A percentile compares a stretch with the other conserved stretches of the same genome.
Evolutionary conservation across 352 stramenopile genomes (phyloP).

Genomic region (Phytophthora niederhauseri): DNA sequence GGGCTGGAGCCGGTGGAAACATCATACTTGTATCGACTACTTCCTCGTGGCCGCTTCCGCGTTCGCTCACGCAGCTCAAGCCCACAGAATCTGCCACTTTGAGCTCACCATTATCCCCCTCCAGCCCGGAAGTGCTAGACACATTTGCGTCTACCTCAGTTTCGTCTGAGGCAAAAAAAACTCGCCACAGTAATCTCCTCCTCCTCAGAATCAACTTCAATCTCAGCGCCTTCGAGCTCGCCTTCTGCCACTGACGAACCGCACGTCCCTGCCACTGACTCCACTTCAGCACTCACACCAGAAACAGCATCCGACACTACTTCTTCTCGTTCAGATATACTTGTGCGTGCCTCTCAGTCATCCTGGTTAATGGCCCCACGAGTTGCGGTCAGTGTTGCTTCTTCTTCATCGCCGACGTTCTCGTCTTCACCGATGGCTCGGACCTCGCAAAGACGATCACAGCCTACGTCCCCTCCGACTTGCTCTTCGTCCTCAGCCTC

Average conservation of each 20-base stretch:
- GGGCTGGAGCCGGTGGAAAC: no score
- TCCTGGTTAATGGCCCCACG: no score
- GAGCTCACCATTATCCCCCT: not conserved
- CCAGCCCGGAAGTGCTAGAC: not conserved
- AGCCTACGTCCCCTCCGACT: not conserved
- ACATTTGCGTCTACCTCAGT: not conserved
- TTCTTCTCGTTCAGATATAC: not conserved
- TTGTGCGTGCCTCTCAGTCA: not conserved
- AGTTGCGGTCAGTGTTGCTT: no score
- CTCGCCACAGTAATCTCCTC: not conserved
- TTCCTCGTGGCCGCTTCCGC: no score
- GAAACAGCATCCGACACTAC: not conserved
- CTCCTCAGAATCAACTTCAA: not conserved
- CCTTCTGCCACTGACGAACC: not conserved
- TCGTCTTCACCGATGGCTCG: no score
- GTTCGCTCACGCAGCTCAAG: no score
- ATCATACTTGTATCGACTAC: no score
- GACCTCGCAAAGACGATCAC: not conserved
- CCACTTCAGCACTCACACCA: not conserved
- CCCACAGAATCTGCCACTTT: no score
- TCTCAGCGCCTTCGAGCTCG: not conserved
- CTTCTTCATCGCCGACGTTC: no score
- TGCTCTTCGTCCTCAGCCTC: not conserved
- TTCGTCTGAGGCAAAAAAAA: not conserved
- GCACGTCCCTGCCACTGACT: not conserved